These are phyloP conservation scores for Kregervanrija pseudodelftensis DNA, from an alignment of 805 yeast species.

Conservation along the genomic window DNA sequence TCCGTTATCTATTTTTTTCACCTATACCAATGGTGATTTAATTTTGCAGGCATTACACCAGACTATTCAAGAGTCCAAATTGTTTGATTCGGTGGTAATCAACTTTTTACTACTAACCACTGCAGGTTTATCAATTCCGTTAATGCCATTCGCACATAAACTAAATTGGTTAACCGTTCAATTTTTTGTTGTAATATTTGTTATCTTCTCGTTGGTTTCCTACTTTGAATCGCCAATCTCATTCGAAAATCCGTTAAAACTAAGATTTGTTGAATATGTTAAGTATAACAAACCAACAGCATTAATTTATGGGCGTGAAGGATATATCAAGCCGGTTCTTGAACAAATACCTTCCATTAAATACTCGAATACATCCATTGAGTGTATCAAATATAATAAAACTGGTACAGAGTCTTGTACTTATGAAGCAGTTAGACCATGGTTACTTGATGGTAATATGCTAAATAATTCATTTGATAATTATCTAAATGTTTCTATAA, in stretches of 20 bases:
- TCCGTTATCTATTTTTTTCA: constrained; percentile 52
- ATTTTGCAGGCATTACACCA: constrained; percentile 60
- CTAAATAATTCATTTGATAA: constrained; percentile 31
- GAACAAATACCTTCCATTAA: constrained; percentile 55
- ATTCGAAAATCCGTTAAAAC: constrained; percentile 55
- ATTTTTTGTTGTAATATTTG: constrained; percentile 31
- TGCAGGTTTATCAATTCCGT: constrained; percentile 34
- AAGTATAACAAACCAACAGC: constrained; percentile 14
- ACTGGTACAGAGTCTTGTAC: constrained; percentile 46
- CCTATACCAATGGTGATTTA: constrained; percentile 50
- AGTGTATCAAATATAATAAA: constrained; percentile 30
- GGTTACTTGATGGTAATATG: constrained; percentile 33
- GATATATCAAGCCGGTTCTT: constrained; percentile 40
- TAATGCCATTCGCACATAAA: constrained; percentile 65
- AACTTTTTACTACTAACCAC: constrained; percentile 15
- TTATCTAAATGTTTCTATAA: constrained; percentile 43
- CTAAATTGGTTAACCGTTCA: constrained; percentile 48
- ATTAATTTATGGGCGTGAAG: constrained; percentile 36
- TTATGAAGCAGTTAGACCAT: constrained; percentile 44
- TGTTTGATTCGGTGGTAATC: constrained; percentile 35
- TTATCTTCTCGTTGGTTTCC: constrained; percentile 33
- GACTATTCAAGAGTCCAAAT: constrained; percentile 59
- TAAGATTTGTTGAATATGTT: constrained; percentile 58
- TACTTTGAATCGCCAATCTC: constrained; percentile 52
- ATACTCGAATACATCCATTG: background rate